These are phyloP conservation scores for Epichloe sp. DNA, from an alignment of 2,329 filamentous ascomycete genomes.

Conservation along the genomic window DNA sequence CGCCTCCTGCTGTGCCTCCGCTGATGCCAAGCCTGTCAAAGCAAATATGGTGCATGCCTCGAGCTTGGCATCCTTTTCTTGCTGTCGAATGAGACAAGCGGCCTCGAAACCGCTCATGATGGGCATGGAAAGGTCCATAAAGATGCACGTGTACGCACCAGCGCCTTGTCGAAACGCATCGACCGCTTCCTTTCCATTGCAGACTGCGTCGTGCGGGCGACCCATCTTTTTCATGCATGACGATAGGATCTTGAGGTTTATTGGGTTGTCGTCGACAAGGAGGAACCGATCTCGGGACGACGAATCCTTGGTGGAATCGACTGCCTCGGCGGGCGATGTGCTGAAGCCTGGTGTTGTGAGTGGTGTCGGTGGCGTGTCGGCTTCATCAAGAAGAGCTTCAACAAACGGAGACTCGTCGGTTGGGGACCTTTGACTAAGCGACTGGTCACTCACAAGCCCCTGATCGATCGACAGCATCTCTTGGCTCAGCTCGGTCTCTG, in stretches of 20 bases:
- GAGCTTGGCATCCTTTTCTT: slow-evolving; percentile 30
- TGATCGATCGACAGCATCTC: not conserved
- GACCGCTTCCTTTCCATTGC: slow-evolving; percentile 17
- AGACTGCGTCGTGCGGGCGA: slow-evolving; percentile 10
- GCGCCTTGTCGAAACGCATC: slow-evolving; percentile 11
- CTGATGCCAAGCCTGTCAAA: slow-evolving; percentile 34
- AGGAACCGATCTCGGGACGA: slow-evolving; percentile 3
- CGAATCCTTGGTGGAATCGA: not conserved
- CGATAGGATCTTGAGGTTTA: slow-evolving; percentile 20
- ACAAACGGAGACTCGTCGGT: not conserved
- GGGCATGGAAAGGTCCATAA: slow-evolving; percentile 40
- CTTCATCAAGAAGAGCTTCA: not conserved
- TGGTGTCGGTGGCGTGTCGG: not conserved
- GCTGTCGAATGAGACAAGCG: slow-evolving; percentile 31
- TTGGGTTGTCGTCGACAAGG: slow-evolving; percentile 25
- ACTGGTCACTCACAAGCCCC: not conserved
- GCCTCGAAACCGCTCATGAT: slow-evolving; percentile 36
- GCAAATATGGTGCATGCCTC: slow-evolving; percentile 33
- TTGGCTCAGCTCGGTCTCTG: not conserved
- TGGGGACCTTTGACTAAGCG: not conserved
- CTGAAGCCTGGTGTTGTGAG: not conserved
- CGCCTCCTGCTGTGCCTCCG: slow-evolving; percentile 34
- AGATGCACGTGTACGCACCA: slow-evolving; percentile 11
- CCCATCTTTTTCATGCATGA: slow-evolving; percentile 17
- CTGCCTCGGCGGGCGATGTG: not conserved